These are phyloP conservation scores for Orbilia blumenaviensis DNA, from an alignment of 2,329 filamentous ascomycete species.

Conservation along the genomic window DNA sequence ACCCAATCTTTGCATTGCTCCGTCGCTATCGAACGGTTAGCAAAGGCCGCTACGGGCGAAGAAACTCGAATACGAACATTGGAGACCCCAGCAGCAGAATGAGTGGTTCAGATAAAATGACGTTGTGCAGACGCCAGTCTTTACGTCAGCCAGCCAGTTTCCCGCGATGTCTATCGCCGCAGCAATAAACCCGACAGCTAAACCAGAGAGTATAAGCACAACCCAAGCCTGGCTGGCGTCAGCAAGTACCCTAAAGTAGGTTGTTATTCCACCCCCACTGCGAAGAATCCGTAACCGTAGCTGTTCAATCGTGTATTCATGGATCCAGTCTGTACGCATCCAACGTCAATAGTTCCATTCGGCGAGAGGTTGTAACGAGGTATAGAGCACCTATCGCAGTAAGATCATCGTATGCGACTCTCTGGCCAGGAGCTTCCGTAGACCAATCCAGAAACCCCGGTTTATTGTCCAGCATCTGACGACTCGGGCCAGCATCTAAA, in stretches of 20 bases:
- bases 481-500: conserved; percentile 28
- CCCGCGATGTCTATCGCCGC: conserved; percentile 89
- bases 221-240: conserved; percentile 94
- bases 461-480: conserved; percentile 28
- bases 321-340: conserved; percentile 80
- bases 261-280: conserved; percentile 74
- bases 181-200: conserved; percentile 80
- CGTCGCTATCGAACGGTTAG: conserved; percentile 65
- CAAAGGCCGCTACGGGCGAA: background rate
- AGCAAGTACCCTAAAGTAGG: conserved; percentile 75
- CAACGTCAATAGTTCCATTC: conserved; percentile 22
- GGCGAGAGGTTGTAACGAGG: background rate
- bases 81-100: conserved; percentile 94
- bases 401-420: conserved; percentile 93
- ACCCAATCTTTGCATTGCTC: conserved; percentile 87
- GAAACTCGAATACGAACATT: conserved; percentile 63
- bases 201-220: conserved; percentile 72
- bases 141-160: conserved; percentile 92
- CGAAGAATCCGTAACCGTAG: conserved; percentile 82
- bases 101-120: conserved; percentile 88
- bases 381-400: conserved; percentile 74
- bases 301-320: conserved; percentile 95
- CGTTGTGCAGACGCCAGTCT: conserved; percentile 84
- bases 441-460: conserved; percentile 75
- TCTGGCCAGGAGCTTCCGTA: conserved; percentile 83